A percentile compares a stretch with the other conserved stretches of the same genome.
Evolutionary conservation across 352 stramenopile species (phyloP).

Genomic region (Globisporangium ultimum): DNA sequence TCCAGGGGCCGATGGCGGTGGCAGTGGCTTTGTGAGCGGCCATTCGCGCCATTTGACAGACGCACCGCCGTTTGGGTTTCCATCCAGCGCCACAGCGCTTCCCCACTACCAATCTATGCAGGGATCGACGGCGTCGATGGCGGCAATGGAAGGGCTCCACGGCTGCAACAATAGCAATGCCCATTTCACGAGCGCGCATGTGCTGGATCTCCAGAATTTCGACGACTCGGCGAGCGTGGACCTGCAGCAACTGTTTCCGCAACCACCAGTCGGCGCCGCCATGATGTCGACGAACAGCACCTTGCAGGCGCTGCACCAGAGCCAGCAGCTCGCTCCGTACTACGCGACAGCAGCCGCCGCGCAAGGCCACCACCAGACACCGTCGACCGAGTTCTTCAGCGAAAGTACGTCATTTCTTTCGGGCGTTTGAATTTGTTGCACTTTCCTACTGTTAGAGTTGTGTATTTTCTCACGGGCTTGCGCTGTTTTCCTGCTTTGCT

Average conservation of each 20-base stretch:
- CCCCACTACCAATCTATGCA: not conserved
- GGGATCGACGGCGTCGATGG: not conserved
- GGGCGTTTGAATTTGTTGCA: not conserved
- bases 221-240: conserved; percentile 16
- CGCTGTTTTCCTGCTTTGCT: not conserved
- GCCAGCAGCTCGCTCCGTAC: conserved; percentile 7
- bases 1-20: not conserved
- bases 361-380: not conserved
- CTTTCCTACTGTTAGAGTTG: not conserved
- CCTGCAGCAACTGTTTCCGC: conserved; percentile 19
- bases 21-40: not conserved
- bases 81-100: not conserved
- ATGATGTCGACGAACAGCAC: not conserved
- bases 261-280: no score
- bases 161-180: not conserved
- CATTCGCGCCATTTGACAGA: conserved; percentile 5
- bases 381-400: conserved; percentile 12
- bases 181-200: conserved; percentile 11
- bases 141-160: not conserved
- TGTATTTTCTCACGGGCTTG: not conserved
- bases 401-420: conserved; percentile 7
- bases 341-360: conserved; percentile 7
- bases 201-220: conserved; percentile 19
- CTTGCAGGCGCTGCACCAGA: conserved; percentile 5
- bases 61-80: conserved; percentile 11